Evolutionary conservation across 2,329 filamentous ascomycete genomes (phyloP).

Genomic region (Botrytis tulipae): DNA sequence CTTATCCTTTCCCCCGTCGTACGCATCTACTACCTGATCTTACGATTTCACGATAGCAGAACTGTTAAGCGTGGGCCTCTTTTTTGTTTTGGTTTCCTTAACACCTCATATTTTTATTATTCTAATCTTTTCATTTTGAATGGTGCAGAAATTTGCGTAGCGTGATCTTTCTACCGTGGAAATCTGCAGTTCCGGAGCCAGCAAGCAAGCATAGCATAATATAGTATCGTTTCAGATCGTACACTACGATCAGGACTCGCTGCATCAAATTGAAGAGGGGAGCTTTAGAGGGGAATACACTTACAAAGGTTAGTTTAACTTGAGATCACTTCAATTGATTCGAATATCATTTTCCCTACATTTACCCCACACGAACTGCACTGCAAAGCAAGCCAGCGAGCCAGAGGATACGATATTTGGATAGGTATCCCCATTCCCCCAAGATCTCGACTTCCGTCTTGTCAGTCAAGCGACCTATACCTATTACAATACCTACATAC

Average conservation of each 20-base stretch:
- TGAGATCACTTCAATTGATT: constrained; percentile 7
- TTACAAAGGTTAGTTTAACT: constrained; percentile 16
- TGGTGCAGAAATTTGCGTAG: constrained; percentile 16
- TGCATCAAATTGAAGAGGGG: constrained; percentile 9
- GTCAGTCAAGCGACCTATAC: constrained; percentile 16
- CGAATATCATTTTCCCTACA: constrained; percentile 10
- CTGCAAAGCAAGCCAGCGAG: constrained; percentile 15
- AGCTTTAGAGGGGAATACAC: constrained; percentile 13
- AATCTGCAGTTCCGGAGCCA: constrained; percentile 8
- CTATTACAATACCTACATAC: constrained; percentile 1
- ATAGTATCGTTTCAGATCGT: constrained; percentile 2
- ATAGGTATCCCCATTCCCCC: constrained; percentile 8
- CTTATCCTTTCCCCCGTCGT: background rate
- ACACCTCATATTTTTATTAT: background rate
- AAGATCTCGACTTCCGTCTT: constrained; percentile 9
- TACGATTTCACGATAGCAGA: constrained; percentile 9
- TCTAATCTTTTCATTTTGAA: constrained; percentile 13
- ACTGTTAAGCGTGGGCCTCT: background rate
- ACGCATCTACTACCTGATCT: background rate
- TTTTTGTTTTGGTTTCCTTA: background rate
- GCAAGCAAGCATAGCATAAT: constrained; percentile 7
- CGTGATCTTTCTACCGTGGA: constrained; percentile 16
- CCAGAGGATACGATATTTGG: constrained; percentile 7
- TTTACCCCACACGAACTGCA: constrained; percentile 14
- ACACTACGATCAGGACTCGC: constrained; percentile 6